Evolutionary conservation across 352 stramenopile genomes (phyloP), one percentile per base, ranked within the genome.

Genomic region (Pythium vanterpoolii): DNA sequence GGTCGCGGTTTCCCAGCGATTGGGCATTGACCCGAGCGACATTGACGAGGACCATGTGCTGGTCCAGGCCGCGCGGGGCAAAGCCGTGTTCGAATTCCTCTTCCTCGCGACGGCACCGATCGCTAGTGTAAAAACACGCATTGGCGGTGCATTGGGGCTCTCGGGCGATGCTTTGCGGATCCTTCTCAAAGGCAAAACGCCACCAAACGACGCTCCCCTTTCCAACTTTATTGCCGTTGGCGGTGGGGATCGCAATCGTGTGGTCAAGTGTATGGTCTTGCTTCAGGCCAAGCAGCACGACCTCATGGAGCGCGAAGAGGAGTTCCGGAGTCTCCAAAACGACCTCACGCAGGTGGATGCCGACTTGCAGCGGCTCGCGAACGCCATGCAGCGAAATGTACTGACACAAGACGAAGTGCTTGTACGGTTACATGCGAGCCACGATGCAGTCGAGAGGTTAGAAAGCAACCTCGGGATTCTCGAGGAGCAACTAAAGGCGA

Each of bases 181-280:
- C 10, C 62, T 92, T 34, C 51, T 92, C 39, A 87, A 89, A 34
- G 82, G 79, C 40, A 85, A 86, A 60, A 85, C 77, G 1, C 79
- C 79, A 2, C 33, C 26, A 0, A 73, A 91, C 33, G 66, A 74
- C 13, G 62, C 58, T 1, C 30, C 44, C 1, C 30, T 89, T 16
- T 46, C 60, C 8, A 42, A 43, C 50, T 47, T 66, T 52, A 10
- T 61, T 2, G 14, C 30, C 2, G 0, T 42, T n/a, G n/a, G n/a
- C n/a, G n/a, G n/a, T n/a, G n/a, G n/a, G n/a, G n/a, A n/a, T n/a
- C n/a, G n/a, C 21, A 28, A 28, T n/a, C 73, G 73, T 10, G 27
- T 60, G 30, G 26, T 92, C 63, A 92, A 89, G 70, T 83, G 71
- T 40, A 90, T 92, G 83, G 76, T 80, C 56, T 53, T 92, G 27